These are phyloP conservation scores for Leucosporidium scottii DNA, from an alignment of 768 basidiomycete genomes.

Conservation along the genomic window DNA sequence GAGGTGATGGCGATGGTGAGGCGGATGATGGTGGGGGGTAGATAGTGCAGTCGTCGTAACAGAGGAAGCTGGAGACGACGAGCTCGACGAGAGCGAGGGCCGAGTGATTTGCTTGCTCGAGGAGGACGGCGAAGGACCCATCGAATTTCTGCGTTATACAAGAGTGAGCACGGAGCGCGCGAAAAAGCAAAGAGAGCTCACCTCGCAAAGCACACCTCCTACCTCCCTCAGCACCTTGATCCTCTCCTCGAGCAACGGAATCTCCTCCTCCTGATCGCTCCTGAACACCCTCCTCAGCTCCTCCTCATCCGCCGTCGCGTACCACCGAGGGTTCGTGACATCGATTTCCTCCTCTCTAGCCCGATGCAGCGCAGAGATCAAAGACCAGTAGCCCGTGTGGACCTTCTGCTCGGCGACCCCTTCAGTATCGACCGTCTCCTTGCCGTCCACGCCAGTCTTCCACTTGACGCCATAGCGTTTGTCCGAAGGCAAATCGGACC, in stretches of 20 bases:
- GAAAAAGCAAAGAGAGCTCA: constrained; percentile 45
- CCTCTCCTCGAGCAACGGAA: constrained; percentile 66
- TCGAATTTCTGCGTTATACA: constrained; percentile 51
- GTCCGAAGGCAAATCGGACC: constrained; percentile 59
- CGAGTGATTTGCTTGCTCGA: constrained; percentile 56
- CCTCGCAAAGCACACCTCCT: constrained; percentile 62
- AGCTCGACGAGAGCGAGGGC: constrained; percentile 66
- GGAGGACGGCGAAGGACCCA: constrained; percentile 63
- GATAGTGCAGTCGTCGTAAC: constrained; percentile 55
- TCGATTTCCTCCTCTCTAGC: constrained; percentile 70
- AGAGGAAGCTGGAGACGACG: constrained; percentile 63
- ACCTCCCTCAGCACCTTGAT: constrained; percentile 71
- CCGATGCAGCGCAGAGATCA: constrained; percentile 77
- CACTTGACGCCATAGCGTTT: constrained; percentile 69
- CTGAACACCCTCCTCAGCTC: constrained; percentile 43
- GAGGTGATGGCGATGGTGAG: neutral
- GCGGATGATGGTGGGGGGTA: constrained; percentile 3
- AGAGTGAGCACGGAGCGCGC: neutral
- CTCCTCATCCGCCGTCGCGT: constrained; percentile 49
- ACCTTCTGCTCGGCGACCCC: constrained; percentile 48
- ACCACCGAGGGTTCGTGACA: constrained; percentile 71
- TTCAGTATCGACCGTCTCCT: constrained; percentile 16
- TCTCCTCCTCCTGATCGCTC: constrained; percentile 50
- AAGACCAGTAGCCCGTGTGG: constrained; percentile 74
- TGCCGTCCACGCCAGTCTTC: constrained; percentile 59